Conservation (phyloP, 345 rosid species). For the Salix viminalis region DNA sequence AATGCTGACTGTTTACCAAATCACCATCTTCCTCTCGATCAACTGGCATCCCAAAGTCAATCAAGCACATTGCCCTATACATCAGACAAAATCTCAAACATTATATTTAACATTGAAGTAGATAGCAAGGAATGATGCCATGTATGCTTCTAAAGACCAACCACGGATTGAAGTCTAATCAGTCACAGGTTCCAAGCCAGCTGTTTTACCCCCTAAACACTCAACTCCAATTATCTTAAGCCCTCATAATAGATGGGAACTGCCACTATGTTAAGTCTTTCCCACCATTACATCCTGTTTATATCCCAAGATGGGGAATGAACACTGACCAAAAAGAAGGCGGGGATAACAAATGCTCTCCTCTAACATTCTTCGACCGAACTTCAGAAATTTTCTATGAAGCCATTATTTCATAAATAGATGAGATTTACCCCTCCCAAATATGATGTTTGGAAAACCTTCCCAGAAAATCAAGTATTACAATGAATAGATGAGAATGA, state of each 20-base stretch:
- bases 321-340: background rate
- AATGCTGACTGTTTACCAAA: slow-evolving; percentile 37
- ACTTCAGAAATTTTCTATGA: background rate
- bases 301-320: background rate
- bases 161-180: background rate
- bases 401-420: background rate
- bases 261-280: background rate
- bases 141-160: background rate
- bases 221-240: background rate
- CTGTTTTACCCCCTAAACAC: background rate
- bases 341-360: background rate
- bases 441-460: background rate
- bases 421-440: background rate
- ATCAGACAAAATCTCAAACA: slow-evolving; percentile 1
- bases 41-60: slow-evolving; percentile 73
- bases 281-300: background rate
- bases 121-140: background rate
- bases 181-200: background rate
- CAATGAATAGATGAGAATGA: background rate
- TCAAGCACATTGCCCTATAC: slow-evolving; percentile 79
- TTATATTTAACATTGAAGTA: background rate
- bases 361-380: background rate
- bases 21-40: slow-evolving; percentile 57
- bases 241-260: background rate
- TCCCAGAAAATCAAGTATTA: background rate